Conservation (phyloP, 345 rosid species). For the Brassica rapa region DNA sequence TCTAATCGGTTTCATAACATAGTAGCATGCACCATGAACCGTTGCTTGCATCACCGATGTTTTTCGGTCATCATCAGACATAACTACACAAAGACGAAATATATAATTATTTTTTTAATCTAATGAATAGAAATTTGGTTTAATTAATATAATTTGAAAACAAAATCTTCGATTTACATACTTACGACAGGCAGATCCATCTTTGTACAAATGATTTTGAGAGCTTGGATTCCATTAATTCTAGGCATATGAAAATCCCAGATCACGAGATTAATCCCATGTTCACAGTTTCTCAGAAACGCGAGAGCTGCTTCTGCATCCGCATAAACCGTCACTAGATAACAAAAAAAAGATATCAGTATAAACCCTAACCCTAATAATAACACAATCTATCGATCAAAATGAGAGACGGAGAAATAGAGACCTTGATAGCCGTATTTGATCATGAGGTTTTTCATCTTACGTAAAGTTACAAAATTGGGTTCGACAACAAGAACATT, state of each 20-base stretch:
- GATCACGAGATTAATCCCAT: constrained; percentile 24
- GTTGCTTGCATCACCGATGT: constrained; percentile 26
- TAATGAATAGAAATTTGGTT: not conserved
- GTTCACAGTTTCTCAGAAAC: not conserved
- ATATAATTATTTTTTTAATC: not conserved
- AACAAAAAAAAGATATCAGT: not conserved
- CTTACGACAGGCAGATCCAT: constrained; percentile 28
- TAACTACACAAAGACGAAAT: constrained; percentile 23
- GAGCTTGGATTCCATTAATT: constrained; percentile 33
- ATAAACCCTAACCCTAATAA: constrained; percentile 9
- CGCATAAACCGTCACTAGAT: not conserved
- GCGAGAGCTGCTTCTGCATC: constrained; percentile 16
- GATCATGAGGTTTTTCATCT: not conserved
- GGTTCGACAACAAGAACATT: constrained; percentile 29
- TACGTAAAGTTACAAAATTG: not conserved
- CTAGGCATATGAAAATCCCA: constrained; percentile 35
- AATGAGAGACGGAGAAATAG: not conserved
- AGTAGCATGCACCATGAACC: constrained; percentile 25
- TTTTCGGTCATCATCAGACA: constrained; percentile 7
- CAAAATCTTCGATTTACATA: not conserved
- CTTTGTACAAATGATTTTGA: constrained; percentile 1
- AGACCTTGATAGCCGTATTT: constrained; percentile 15
- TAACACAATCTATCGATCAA: not conserved
- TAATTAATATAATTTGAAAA: not conserved
- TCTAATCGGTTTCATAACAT: constrained; percentile 20